Evolutionary conservation across 345 rosid species (phyloP).

Genomic region (Eucalyptus viminalis): DNA sequence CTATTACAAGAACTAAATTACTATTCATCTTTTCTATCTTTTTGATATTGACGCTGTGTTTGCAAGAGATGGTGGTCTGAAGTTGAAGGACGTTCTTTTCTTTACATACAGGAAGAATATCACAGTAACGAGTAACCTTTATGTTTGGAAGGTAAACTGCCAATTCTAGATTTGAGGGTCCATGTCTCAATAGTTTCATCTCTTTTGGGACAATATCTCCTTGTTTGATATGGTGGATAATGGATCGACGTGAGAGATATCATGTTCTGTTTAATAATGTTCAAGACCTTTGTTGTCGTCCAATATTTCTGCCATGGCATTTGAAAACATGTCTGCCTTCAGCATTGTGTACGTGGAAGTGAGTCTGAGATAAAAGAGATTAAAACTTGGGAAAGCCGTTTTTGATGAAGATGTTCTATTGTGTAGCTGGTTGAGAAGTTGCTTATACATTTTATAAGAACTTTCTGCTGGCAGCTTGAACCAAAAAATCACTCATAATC

Average conservation of each 20-base stretch:
- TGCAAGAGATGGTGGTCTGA: slow-evolving; percentile 88
- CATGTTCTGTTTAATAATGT: neutral
- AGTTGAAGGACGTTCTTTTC: slow-evolving; percentile 69
- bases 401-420: neutral
- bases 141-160: slow-evolving; percentile 54
- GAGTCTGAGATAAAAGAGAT: neutral
- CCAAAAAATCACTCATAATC: neutral
- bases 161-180: slow-evolving; percentile 10
- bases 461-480: neutral
- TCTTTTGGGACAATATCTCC: neutral
- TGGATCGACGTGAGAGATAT: neutral
- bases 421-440: neutral
- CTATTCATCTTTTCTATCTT: neutral
- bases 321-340: neutral
- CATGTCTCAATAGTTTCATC: slow-evolving; percentile 6
- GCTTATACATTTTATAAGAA: neutral
- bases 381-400: neutral
- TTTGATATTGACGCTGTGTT: slow-evolving; percentile 75
- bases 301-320: neutral
- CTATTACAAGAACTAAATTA: neutral
- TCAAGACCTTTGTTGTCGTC: neutral
- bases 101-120: slow-evolving; percentile 65
- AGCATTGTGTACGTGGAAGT: neutral
- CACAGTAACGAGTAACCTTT: slow-evolving; percentile 20
- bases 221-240: neutral